phyloP scores from a whole-genome alignment of 345 rosid species.

The Sonneratia alba region DNA sequence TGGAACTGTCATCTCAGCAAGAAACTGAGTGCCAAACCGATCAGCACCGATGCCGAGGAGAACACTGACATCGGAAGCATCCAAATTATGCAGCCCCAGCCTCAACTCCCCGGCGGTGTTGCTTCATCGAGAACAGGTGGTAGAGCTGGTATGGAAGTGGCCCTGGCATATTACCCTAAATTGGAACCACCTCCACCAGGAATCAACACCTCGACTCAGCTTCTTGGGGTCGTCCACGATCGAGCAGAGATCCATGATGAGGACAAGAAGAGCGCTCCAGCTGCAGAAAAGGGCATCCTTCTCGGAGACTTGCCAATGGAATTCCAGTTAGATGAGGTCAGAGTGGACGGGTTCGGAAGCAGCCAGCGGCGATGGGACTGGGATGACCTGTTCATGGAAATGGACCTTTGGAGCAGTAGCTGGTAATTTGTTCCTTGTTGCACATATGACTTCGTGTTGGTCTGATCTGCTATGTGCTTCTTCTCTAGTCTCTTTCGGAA shows the following conservation, averaged over 20 bases:
- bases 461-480: neutral
- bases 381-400: conserved; percentile 21
- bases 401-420: conserved; percentile 19
- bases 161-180: neutral
- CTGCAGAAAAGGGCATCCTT: conserved; percentile 3
- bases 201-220: neutral
- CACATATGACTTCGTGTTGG: neutral
- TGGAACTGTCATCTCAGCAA: conserved; percentile 34
- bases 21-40: conserved; percentile 13
- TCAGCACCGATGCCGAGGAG: neutral
- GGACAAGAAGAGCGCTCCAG: neutral
- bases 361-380: conserved; percentile 14
- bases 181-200: neutral
- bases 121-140: neutral
- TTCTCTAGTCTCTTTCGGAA: neutral
- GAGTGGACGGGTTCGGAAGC: conserved; percentile 9
- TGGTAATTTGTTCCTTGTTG: neutral
- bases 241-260: neutral
- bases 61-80: neutral
- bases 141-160: neutral
- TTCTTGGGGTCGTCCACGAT: neutral
- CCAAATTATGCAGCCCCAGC: conserved; percentile 3
- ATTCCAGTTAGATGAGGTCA: conserved; percentile 14
- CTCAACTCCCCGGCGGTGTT: neutral
- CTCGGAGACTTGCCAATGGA: conserved; percentile 8